These are phyloP conservation scores for Diplosphaera chodatii DNA, from an alignment of 139 green algal species.

Conservation along the genomic window DNA sequence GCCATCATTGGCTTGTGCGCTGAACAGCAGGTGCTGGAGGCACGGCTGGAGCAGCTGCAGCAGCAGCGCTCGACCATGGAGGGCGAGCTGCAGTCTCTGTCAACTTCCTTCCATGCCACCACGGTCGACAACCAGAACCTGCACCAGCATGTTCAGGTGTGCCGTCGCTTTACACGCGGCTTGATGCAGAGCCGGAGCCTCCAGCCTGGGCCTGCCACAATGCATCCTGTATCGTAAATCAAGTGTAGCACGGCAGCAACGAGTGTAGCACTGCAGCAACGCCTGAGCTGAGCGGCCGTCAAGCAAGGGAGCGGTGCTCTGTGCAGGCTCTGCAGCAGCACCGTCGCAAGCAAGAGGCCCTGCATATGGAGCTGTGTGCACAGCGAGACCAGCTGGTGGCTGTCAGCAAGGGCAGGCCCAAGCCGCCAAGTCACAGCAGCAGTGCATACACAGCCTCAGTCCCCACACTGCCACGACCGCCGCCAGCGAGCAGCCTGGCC, in stretches of 20 bases:
- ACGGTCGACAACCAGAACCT: not conserved
- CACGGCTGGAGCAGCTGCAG: constrained; percentile 6
- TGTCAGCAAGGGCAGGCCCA: too few species aligned
- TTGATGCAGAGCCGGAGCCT: too few species aligned
- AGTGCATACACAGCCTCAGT: too few species aligned
- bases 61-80: not conserved
- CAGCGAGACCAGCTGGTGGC: not conserved
- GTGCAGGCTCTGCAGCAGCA: not conserved
- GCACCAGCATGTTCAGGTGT: not conserved
- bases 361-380: not conserved
- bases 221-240: too few species aligned
- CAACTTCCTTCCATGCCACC: not conserved
- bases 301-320: not conserved
- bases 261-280: not conserved
- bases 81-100: constrained; percentile 6
- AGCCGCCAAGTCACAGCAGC: too few species aligned
- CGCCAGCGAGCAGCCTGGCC: too few species aligned
- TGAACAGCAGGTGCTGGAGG: not conserved
- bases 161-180: too few species aligned
- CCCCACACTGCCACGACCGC: too few species aligned
- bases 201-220: too few species aligned
- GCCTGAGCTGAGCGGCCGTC: not conserved
- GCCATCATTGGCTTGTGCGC: not conserved
- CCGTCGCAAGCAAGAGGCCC: not conserved
- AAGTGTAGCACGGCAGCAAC: too few species aligned